Evolutionary conservation across 306 rosid species (phyloP).

Genomic region (Nissolia schottii): DNA sequence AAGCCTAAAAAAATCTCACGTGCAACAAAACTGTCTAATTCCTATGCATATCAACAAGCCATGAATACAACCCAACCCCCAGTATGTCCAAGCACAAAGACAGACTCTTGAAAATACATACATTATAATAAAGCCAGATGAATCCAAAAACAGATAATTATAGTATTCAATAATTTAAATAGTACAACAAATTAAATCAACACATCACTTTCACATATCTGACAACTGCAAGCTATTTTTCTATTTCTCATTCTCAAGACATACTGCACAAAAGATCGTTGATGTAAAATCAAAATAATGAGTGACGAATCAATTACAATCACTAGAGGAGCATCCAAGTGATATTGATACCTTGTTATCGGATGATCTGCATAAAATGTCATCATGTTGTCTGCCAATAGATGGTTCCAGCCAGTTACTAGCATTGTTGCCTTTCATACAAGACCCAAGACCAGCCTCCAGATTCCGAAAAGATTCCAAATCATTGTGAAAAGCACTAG

Average conservation of each 20-base stretch:
- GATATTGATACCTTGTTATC: conserved; percentile 49
- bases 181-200: neutral
- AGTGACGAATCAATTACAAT: neutral
- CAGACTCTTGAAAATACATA: neutral
- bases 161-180: neutral
- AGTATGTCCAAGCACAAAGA: neutral
- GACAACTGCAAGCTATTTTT: neutral
- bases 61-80: neutral
- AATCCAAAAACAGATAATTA: neutral
- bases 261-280: conserved; percentile 8
- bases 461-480: conserved; percentile 55
- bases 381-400: conserved; percentile 29
- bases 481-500: conserved; percentile 46
- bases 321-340: neutral
- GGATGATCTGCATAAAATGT: conserved; percentile 26
- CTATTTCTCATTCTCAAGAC: conserved; percentile 4
- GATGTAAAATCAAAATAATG: conserved; percentile 2
- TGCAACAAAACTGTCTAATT: neutral
- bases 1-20: neutral
- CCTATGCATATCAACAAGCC: neutral
- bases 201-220: conserved; percentile 10
- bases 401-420: conserved; percentile 34
- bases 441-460: conserved; percentile 55
- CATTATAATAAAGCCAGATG: neutral
- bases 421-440: conserved; percentile 40